A percentile compares a stretch with the other conserved stretches of the same genome.
Conservation (phyloP, 208 protist genomes). For the Leishmania turanica region DNA sequence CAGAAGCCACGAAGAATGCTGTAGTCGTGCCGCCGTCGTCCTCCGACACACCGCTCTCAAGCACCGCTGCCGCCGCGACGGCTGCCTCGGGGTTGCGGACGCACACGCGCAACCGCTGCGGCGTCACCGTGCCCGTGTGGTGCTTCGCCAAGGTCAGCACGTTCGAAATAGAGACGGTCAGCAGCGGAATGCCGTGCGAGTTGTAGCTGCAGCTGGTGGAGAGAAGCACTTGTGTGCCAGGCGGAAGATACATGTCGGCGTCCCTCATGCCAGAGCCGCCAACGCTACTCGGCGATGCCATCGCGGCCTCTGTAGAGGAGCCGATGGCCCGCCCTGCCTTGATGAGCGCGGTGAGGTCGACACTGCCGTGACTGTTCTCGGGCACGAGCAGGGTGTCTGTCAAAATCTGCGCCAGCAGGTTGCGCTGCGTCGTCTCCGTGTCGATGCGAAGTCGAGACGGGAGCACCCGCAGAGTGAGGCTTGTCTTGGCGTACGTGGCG, state of each 20-base stretch:
- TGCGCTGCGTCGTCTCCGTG: slow-evolving; percentile 37
- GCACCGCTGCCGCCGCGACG: neutral
- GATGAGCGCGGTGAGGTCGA: slow-evolving; percentile 48
- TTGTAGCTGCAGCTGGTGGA: slow-evolving; percentile 56
- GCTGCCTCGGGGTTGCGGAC: slow-evolving; percentile 27
- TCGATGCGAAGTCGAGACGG: slow-evolving; percentile 45
- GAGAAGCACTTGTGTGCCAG: slow-evolving; percentile 49
- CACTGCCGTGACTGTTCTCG: slow-evolving; percentile 41
- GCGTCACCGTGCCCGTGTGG: slow-evolving; percentile 42
- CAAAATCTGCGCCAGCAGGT: slow-evolving; percentile 46
- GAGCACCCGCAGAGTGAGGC: slow-evolving; percentile 40
- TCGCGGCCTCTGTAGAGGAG: neutral
- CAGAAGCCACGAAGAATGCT: slow-evolving; percentile 38
- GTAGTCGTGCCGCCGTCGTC: slow-evolving; percentile 18
- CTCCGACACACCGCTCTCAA: slow-evolving; percentile 9
- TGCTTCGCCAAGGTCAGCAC: slow-evolving; percentile 40
- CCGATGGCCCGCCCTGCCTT: slow-evolving; percentile 1
- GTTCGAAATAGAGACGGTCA: slow-evolving; percentile 38
- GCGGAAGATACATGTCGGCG: neutral
- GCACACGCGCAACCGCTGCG: slow-evolving; percentile 44
- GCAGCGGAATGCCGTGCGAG: slow-evolving; percentile 45
- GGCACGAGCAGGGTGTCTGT: slow-evolving; percentile 66
- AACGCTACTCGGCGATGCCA: neutral
- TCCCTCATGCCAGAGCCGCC: neutral
- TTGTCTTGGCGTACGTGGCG: slow-evolving; percentile 35